Percentiles rank a stretch among this genome's conserved stretches.
phyloP scores from a whole-genome alignment of 306 rosid species.

The Vachellia collinsii region DNA sequence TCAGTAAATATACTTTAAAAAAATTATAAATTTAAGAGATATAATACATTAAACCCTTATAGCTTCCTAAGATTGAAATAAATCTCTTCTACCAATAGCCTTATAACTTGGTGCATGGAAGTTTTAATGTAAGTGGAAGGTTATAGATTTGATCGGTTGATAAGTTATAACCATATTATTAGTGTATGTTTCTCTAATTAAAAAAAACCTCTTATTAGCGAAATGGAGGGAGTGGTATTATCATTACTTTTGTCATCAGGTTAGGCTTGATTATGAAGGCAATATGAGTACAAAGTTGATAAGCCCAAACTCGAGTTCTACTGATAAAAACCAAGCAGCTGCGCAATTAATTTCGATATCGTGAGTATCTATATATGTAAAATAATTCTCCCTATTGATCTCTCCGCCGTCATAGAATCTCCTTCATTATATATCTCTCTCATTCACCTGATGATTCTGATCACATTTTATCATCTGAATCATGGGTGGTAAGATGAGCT shows the following conservation, averaged over 20 bases:
- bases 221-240: neutral
- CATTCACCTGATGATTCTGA: neutral
- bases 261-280: neutral
- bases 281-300: neutral
- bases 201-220: no score
- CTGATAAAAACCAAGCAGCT: constrained; percentile 33
- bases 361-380: constrained; percentile 18
- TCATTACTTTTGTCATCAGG: neutral
- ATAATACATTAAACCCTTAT: no score
- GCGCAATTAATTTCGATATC: neutral
- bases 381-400: constrained; percentile 16
- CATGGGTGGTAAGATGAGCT: constrained; percentile 43
- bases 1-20: no score
- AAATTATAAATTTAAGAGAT: no score
- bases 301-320: neutral
- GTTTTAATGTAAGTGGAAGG: no score
- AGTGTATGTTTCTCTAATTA: no score
- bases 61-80: no score
- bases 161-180: no score
- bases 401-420: constrained; percentile 40
- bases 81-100: no score
- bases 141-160: no score
- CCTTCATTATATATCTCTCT: constrained; percentile 24
- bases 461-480: neutral
- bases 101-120: no score